These are phyloP conservation scores for Schizothecium vesticola DNA, from an alignment of 495 filamentous ascomycete genomes.

Conservation along the genomic window DNA sequence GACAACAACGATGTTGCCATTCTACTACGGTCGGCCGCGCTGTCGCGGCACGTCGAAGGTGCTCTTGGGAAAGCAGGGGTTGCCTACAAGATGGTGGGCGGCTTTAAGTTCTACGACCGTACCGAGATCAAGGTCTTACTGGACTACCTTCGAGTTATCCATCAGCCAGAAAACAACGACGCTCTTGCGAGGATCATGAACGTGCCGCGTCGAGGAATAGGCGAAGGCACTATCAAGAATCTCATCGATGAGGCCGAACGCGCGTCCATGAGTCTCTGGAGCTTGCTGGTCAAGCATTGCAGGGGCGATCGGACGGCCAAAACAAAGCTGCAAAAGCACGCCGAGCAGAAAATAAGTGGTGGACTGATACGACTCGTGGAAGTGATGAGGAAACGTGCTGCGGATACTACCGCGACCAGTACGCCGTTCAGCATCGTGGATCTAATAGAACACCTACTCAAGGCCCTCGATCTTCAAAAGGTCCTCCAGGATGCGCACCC, in stretches of 20 bases:
- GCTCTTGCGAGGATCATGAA: conserved; percentile 83
- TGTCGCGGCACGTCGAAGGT: conserved; percentile 81
- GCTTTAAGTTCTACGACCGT: conserved; percentile 87
- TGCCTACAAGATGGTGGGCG: conserved; percentile 90
- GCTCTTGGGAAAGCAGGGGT: conserved; percentile 81
- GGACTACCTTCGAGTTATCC: conserved; percentile 82
- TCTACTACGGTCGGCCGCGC: conserved; percentile 72
- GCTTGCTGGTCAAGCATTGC: conserved; percentile 59
- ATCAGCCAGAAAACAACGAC: conserved; percentile 84
- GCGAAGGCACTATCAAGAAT: conserved; percentile 69
- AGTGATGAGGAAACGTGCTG: conserved; percentile 58
- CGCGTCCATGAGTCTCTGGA: conserved; percentile 67
- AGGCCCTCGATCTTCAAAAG: conserved; percentile 65
- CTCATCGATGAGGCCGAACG: conserved; percentile 71
- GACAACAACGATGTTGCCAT: conserved; percentile 78
- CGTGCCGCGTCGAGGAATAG: conserved; percentile 72
- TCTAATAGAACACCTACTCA: conserved; percentile 69
- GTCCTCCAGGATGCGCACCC: conserved; percentile 65
- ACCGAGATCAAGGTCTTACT: conserved; percentile 83
- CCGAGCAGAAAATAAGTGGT: conserved; percentile 52
- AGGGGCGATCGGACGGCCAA: conserved; percentile 62
- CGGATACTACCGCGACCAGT: conserved; percentile 27
- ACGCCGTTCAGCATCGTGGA: conserved; percentile 53
- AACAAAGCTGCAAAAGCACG: conserved; percentile 61
- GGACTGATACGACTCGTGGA: conserved; percentile 47